Conservation (phyloP, 352 stramenopile genomes). For the Pythium dissimile region DNA sequence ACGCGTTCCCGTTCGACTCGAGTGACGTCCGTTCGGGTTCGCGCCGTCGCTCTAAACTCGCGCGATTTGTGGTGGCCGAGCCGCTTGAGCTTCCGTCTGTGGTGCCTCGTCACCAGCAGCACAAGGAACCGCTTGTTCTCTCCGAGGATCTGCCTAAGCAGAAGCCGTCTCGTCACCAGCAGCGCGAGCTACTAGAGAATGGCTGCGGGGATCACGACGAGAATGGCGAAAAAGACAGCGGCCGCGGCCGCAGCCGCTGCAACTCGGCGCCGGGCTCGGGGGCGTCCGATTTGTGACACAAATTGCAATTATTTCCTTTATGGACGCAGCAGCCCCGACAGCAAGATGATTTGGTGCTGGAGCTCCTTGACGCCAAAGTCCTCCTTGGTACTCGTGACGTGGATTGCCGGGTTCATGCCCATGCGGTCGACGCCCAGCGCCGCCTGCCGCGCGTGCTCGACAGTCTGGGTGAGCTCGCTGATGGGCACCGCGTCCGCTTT, state of each 20-base stretch:
- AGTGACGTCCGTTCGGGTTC: too few relatives aligned
- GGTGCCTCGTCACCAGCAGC: neutral
- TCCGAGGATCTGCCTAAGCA: neutral
- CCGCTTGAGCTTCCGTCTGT: constrained; percentile 25
- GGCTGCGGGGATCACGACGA: constrained; percentile 1
- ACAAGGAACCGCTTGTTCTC: constrained; percentile 21
- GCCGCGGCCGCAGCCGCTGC: neutral
- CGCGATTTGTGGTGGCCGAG: constrained; percentile 14
- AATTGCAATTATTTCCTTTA: neutral
- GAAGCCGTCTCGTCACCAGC: too few relatives aligned
- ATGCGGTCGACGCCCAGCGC: constrained; percentile 48
- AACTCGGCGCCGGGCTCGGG: constrained; percentile 31
- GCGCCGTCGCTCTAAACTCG: constrained; percentile 16
- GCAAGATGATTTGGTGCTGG: constrained; percentile 66
- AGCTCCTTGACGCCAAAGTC: constrained; percentile 72
- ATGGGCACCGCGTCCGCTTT: constrained; percentile 76
- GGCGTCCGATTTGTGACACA: constrained; percentile 30
- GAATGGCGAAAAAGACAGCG: constrained; percentile 13
- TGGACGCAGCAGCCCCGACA: constrained; percentile 49
- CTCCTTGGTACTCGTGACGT: constrained; percentile 77
- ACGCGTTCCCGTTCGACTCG: too few relatives aligned
- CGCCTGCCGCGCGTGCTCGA: constrained; percentile 47
- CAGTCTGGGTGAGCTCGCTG: constrained; percentile 41
- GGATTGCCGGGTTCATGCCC: constrained; percentile 81
- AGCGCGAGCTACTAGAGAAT: too few relatives aligned